Evolutionary conservation across 2,329 filamentous ascomycete species (phyloP), one percentile per base, ranked within the genome.

Genomic region (Elsinoe fawcettii): DNA sequence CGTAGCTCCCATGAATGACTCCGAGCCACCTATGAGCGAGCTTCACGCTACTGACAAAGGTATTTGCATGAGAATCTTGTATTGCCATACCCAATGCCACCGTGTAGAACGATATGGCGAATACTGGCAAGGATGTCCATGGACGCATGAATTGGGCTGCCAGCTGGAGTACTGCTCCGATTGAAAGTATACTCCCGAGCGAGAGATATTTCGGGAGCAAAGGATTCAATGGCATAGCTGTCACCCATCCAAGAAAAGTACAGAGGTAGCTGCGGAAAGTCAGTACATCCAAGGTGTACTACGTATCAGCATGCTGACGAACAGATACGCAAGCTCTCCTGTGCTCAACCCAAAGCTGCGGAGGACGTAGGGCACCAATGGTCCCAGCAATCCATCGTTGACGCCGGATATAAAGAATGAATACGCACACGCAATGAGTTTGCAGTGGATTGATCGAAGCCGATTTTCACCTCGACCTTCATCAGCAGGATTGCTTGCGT

Each of bases 21-120:
- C 81, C 79, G 0, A 86, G 71, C 78, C 81, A 85, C 3, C 81
- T 71, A 63, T 86, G 81, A 0, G 81, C 77, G 14, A 72, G 72
- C 8, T 74, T 74, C 0, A 77, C 66, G 0, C 75, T 72, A 0
- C 78, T 74, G 0, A 84, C 81, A 58, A 81, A 86, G 0, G 81
- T 80, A 58, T 87, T 86, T 1, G 79, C 77, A 20, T 84, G 80
- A 0, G 82, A 78, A 61, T 87, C 84, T 59, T 86, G 81, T 57
- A 79, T 84, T 0, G 80, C 83, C 65, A 84, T 81, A 0, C 83
- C 83, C 0, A 84, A 63, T 8, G 77, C 78, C 1, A 79, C 77
- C 6, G 85, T 60, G 66, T 79, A 80, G 64, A 85, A 86, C 0
- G 80, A 81, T 2, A 78, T 64, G 0, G 76, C 77, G 58, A 80